These are phyloP conservation scores for Wickerhamomyces mucosus DNA, from an alignment of 805 yeast genomes.

Conservation along the genomic window DNA sequence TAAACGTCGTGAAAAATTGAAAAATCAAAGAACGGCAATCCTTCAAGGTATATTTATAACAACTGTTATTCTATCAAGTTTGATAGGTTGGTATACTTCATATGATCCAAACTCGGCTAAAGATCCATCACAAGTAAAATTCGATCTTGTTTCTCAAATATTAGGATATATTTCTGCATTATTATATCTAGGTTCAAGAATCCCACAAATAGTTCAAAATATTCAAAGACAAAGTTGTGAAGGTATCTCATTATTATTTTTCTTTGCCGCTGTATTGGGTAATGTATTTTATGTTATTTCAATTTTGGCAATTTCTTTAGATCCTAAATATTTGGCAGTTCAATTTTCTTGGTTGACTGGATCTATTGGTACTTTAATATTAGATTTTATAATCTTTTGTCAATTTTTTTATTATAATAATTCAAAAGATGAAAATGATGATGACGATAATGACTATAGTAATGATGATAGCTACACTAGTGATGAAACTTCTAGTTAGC, in stretches of 20 bases:
- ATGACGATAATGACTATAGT: constrained; percentile 5
- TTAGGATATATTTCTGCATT: constrained; percentile 77
- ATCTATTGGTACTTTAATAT: constrained; percentile 71
- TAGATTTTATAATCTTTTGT: constrained; percentile 76
- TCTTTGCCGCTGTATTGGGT: constrained; percentile 91
- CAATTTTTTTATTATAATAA: constrained; percentile 73
- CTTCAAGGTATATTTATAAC: constrained; percentile 42
- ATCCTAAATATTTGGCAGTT: constrained; percentile 59
- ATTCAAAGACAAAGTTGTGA: constrained; percentile 86
- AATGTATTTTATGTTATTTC: constrained; percentile 85
- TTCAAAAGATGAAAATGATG: constrained; percentile 10
- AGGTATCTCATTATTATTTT: constrained; percentile 88
- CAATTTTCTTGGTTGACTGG: constrained; percentile 94
- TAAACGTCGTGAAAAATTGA: constrained; percentile 3
- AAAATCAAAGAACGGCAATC: constrained; percentile 15
- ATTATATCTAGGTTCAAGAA: constrained; percentile 74
- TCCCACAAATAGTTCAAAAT: constrained; percentile 87
- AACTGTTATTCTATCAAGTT: constrained; percentile 63
- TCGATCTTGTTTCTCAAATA: constrained; percentile 73
- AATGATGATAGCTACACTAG: no score
- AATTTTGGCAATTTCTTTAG: constrained; percentile 66
- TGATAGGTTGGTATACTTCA: constrained; percentile 80
- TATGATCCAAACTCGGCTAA: constrained; percentile 30
- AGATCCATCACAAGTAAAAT: constrained; percentile 38
- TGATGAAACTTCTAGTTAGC: no score